phyloP scores from a whole-genome alignment of 495 filamentous ascomycete species.

The Neurospora africana region DNA sequence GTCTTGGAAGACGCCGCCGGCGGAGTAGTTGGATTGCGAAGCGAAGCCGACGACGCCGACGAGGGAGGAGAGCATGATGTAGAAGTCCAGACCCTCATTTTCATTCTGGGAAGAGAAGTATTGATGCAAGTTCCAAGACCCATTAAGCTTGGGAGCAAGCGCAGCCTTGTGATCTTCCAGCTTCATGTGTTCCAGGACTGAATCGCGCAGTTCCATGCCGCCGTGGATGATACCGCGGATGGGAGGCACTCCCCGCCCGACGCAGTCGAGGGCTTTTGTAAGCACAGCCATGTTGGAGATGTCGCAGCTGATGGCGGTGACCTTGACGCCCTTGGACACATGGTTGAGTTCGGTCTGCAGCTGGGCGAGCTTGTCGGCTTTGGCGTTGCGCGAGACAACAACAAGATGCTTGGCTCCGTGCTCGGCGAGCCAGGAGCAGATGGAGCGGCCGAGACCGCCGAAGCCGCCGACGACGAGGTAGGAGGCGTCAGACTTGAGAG shows the following conservation, averaged over 20 bases:
- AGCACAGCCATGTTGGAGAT: conserved; percentile 29
- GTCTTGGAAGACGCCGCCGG: conserved; percentile 32
- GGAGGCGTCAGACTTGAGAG: conserved; percentile 31
- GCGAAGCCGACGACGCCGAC: conserved; percentile 29
- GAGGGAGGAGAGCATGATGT: conserved; percentile 43
- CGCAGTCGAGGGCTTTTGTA: conserved; percentile 18
- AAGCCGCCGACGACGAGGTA: conserved; percentile 55
- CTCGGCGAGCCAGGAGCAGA: conserved; percentile 47
- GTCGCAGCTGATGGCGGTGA: conserved; percentile 31
- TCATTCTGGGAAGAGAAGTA: conserved; percentile 2
- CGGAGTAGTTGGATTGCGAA: conserved; percentile 41
- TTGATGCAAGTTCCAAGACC: conserved; percentile 41
- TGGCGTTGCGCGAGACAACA: conserved; percentile 45
- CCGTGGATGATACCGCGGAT: conserved; percentile 39
- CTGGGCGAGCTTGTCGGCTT: conserved; percentile 21
- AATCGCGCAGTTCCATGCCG: conserved; percentile 44
- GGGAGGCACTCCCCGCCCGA: conserved; percentile 22
- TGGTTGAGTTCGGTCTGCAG: conserved; percentile 30
- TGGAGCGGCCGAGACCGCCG: conserved; percentile 50
- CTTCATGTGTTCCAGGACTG: conserved; percentile 37
- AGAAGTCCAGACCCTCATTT: conserved; percentile 38
- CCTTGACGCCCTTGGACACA: conserved; percentile 20
- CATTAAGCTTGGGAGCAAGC: conserved; percentile 38
- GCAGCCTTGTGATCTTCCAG: conserved; percentile 30
- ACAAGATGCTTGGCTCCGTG: conserved; percentile 48